Base-by-base conservation (phyloP, 164 flowering plant species). In the Kalanchoe fedtschenkoi region DNA sequence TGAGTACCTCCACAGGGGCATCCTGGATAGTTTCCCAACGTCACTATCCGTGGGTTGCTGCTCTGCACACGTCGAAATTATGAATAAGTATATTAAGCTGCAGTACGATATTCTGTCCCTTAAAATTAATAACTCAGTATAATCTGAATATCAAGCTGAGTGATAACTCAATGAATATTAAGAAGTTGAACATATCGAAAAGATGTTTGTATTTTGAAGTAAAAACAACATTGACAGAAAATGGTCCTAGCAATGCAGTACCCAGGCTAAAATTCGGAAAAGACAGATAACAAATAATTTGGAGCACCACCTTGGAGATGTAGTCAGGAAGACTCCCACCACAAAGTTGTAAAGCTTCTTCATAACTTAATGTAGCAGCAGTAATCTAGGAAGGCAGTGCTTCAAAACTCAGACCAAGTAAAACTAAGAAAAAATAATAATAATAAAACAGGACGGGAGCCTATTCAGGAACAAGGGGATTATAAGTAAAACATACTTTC, bases 1-100 rank as follows among this genome's bases (percentile, higher is more conserved):
- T 90, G 95, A 38, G 97, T 90, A 42, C 97, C 95, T 57, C 97
- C 97, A 77, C 97, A 90, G 61, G 95, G 97, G 62, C 92, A 84
- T n/a, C 92, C 95, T 51, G 83, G 89, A 71, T 68, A 66, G 47
- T 78, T 65, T 15, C 95, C 95, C 4, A 90, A 53, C 62, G 71
- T 78, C 53, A 90, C 77, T 53, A 90, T 80, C 26, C 95, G 83
- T 66, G 95, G 95, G 62, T 66, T 74, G 74, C 95, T 88, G 22
- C 61, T 70, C 97, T 90, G 88, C 66, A 77, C 38, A 63, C 66
- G 58, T 70, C 58, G 29, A 56, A 66, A 65, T 7, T 17, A 66
- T 11, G 41, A 43, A 26, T 39, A n/a, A n/a, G n/a, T n/a, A n/a
- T n/a, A n/a, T n/a, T n/a, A n/a, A n/a, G n/a, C n/a, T n/a, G n/a